phyloP scores from a whole-genome alignment of 257 asterid genomes.

The Jacaranda mimosifolia region DNA sequence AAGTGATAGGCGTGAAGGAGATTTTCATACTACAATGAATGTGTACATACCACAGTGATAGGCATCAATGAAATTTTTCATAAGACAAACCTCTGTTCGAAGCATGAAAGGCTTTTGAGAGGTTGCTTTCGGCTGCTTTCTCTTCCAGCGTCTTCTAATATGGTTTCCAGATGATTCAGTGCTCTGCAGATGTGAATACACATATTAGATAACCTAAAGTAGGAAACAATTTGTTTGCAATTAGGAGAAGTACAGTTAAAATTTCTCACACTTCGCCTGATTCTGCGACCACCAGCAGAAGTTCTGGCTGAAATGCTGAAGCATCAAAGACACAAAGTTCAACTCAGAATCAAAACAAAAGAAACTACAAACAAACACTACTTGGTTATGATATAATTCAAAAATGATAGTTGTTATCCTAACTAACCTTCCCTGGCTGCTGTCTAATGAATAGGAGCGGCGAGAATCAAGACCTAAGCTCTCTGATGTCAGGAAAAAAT shows the following conservation, averaged over 20 bases:
- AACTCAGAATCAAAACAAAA: conserved; percentile 38
- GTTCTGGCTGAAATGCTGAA: conserved; percentile 60
- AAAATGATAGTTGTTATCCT: conserved; percentile 13
- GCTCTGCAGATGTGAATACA: conserved; percentile 59
- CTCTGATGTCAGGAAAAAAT: conserved; percentile 78
- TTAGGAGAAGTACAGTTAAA: conserved; percentile 6
- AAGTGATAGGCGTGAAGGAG: neutral
- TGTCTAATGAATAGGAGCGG: conserved; percentile 68
- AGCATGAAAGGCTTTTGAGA: conserved; percentile 92
- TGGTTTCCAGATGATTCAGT: conserved; percentile 65
- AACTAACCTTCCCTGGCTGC: conserved; percentile 81
- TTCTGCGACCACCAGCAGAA: conserved; percentile 60
- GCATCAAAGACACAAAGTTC: conserved; percentile 40
- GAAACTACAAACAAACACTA: neutral
- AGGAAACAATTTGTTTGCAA: neutral
- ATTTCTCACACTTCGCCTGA: conserved; percentile 74
- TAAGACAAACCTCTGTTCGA: conserved; percentile 73
- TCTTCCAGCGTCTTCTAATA: conserved; percentile 63
- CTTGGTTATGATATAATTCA: conserved; percentile 5
- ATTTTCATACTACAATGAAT: neutral
- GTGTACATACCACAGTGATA: conserved; percentile 5
- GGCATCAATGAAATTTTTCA: conserved; percentile 19
- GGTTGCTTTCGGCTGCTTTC: conserved; percentile 69
- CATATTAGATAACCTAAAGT: conserved; percentile 31
- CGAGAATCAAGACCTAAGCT: conserved; percentile 80